Evolutionary conservation across 345 rosid species (phyloP), one percentile per base, ranked within the genome.

Genomic region (Conringia planisiliqua): DNA sequence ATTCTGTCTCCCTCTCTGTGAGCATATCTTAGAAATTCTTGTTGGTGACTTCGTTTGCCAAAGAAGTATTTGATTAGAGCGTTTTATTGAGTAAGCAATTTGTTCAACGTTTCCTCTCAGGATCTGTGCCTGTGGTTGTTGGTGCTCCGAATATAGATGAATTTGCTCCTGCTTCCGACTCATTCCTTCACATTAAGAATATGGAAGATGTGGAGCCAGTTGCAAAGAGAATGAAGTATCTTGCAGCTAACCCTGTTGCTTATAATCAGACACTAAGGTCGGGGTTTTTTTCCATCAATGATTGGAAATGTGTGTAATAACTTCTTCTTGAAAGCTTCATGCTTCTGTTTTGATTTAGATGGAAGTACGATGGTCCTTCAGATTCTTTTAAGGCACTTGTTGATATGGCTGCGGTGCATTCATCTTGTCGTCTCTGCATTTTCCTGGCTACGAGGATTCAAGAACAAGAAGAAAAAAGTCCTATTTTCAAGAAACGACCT

Each of bases 361-460:
- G 99, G 99, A 95, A 95, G 81, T 85, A 87, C 6, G 89, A 95
- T 42, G 97, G 99, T n/a, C 99, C 97, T 26, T 86, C 91, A 8
- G 94, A 92, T 80, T 86, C 94, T 72, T 95, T 92, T 84, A 95
- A 90, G 83, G 98, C 99, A 66, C 92, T 95, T 18, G 87, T 95
- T 68, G 99, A 95, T 82, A 92, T 92, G 99, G 91, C 98, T 30
- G 94, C 91, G 3, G 98, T 92, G 22, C 98, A 95, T 65, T 95
- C 98, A 48, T 90, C 99, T n/a, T 95, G 99, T 66, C 97, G 98
- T n/a, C 92, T 92, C 64, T 95, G 98, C 78, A 87, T 92, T 74
- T 89, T 92, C 79, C 68, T 95, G 43, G 99, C 97, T 22, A 92
- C 97, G 5, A 70, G 64, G 56, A 82, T 86, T 74, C 83, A 66